Conservation (phyloP, 1,284 basidiomycete genomes). For the Ustanciosporium gigantosporum region DNA sequence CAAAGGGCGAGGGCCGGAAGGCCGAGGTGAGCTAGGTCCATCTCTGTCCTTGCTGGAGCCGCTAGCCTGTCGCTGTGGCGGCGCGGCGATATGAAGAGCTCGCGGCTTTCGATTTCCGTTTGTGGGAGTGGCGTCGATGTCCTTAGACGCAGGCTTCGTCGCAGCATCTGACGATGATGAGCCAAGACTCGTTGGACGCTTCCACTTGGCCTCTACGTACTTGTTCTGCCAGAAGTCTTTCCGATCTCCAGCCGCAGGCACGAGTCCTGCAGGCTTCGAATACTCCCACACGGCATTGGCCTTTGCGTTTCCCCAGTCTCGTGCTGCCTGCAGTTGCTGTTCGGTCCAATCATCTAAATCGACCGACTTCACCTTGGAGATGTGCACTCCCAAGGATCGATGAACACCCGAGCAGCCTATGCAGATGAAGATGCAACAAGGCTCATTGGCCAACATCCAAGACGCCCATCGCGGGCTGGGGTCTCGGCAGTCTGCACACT, state of each 20-base stretch:
- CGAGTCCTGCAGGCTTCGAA: constrained; percentile 15
- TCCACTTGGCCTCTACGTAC: constrained; percentile 36
- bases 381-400: constrained; percentile 65
- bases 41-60: neutral
- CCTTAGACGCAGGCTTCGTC: no score
- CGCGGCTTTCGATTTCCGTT: no score
- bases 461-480: constrained; percentile 62
- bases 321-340: constrained; percentile 43
- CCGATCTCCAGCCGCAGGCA: constrained; percentile 8
- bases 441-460: constrained; percentile 59
- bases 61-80: neutral
- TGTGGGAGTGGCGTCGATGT: neutral
- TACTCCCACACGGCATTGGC: constrained; percentile 46
- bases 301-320: constrained; percentile 42
- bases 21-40: constrained; percentile 8
- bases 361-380: constrained; percentile 64
- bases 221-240: constrained; percentile 40
- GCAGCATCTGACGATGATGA: no score
- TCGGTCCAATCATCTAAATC: constrained; percentile 63
- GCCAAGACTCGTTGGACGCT: constrained; percentile 5
- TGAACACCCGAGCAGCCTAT: constrained; percentile 66
- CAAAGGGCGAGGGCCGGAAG: constrained; percentile 15
- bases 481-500: constrained; percentile 64
- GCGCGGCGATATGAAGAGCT: neutral
- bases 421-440: constrained; percentile 64